Conservation (phyloP, 768 basidiomycete species). For the Mycena amicta region DNA sequence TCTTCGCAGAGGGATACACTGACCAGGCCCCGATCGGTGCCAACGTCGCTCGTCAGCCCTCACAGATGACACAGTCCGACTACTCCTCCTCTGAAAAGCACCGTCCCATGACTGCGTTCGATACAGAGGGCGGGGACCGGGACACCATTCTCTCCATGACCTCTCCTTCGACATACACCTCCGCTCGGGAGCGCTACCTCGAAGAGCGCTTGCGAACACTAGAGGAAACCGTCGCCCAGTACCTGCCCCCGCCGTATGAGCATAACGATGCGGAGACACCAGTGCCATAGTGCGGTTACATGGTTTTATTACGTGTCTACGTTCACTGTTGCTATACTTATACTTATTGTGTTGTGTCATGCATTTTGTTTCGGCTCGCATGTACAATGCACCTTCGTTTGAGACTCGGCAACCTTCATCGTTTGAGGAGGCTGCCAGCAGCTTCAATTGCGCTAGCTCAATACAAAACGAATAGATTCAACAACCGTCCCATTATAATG, state of each 20-base stretch:
- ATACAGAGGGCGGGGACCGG: neutral
- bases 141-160: neutral
- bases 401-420: neutral
- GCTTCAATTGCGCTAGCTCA: neutral
- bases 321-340: no score
- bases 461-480: neutral
- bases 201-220: conserved; percentile 21
- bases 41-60: conserved; percentile 9
- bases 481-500: neutral
- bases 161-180: neutral
- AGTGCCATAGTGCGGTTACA: neutral
- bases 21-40: neutral
- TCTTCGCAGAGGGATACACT: conserved; percentile 1
- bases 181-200: conserved; percentile 20
- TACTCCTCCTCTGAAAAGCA: neutral
- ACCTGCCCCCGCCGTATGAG: conserved; percentile 21
- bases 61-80: conserved; percentile 6
- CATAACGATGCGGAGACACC: conserved; percentile 1
- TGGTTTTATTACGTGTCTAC: neutral
- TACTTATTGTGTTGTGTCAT: no score
- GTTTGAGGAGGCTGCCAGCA: neutral
- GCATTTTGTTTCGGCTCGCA: no score
- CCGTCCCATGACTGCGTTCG: neutral
- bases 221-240: conserved; percentile 18
- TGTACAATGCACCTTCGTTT: neutral